Conservation (phyloP, 257 asterid genomes). For the Solanum chilense region DNA sequence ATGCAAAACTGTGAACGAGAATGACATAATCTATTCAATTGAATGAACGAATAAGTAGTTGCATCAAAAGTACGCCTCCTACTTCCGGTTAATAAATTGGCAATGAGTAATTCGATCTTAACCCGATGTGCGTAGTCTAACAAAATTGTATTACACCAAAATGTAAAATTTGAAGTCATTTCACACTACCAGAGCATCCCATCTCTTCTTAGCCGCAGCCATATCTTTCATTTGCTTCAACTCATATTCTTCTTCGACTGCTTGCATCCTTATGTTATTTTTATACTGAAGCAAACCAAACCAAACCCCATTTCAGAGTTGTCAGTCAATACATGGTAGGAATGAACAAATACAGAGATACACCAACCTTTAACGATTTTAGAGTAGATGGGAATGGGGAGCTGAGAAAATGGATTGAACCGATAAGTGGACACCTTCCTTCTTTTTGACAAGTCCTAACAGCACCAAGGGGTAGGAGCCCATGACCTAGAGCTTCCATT, state of each 20-base stretch:
- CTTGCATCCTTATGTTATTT: slow-evolving; percentile 54
- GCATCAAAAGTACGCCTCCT: neutral
- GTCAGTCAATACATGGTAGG: neutral
- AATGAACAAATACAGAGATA: neutral
- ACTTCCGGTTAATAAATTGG: neutral
- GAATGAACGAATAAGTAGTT: neutral
- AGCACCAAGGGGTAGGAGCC: slow-evolving; percentile 29
- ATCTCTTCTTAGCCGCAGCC: slow-evolving; percentile 98
- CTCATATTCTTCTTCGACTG: slow-evolving; percentile 76
- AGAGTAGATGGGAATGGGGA: slow-evolving; percentile 16
- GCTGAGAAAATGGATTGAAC: slow-evolving; percentile 14
- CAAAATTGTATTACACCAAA: neutral
- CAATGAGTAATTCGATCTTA: neutral
- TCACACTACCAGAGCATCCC: slow-evolving; percentile 74
- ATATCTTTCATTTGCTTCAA: slow-evolving; percentile 88
- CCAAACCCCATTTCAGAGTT: slow-evolving; percentile 5
- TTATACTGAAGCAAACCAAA: slow-evolving; percentile 20
- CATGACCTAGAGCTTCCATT: slow-evolving; percentile 44
- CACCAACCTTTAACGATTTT: slow-evolving; percentile 11
- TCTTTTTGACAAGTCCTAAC: slow-evolving; percentile 17
- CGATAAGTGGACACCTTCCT: slow-evolving; percentile 19
- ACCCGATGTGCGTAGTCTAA: neutral
- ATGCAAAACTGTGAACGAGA: neutral
- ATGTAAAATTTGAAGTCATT: neutral
- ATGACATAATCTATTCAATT: neutral